A percentile compares a stretch with the other conserved stretches of the same genome.
Conservation (phyloP, 306 rosid species). For the Echinosophora koreensis region DNA sequence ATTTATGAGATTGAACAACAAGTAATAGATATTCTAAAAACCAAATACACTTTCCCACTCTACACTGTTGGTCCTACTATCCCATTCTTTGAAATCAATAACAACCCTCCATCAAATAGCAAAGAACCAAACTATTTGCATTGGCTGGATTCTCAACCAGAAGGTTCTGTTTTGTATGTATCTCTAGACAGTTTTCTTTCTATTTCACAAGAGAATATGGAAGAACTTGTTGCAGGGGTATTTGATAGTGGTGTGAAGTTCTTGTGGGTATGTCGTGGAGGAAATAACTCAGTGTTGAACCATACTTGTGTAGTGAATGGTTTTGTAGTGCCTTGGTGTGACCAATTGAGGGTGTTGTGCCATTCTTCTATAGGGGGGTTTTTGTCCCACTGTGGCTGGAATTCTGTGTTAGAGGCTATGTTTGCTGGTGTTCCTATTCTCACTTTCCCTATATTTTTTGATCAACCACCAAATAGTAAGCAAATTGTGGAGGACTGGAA, state of each 20-base stretch:
- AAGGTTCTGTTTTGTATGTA: slow-evolving; percentile 53
- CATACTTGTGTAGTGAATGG: slow-evolving; percentile 42
- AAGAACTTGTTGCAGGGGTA: slow-evolving; percentile 52
- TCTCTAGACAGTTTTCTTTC: slow-evolving; percentile 57
- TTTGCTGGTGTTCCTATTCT: slow-evolving; percentile 56
- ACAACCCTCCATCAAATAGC: not conserved
- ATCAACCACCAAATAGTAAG: slow-evolving; percentile 53
- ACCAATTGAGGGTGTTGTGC: slow-evolving; percentile 59
- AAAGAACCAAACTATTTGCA: slow-evolving; percentile 27
- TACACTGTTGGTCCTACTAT: slow-evolving; percentile 55
- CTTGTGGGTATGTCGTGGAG: slow-evolving; percentile 54
- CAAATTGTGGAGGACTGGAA: slow-evolving; percentile 59
- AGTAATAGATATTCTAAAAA: slow-evolving; percentile 18
- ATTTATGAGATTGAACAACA: slow-evolving; percentile 49
- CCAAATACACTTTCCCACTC: slow-evolving; percentile 34
- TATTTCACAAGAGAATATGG: slow-evolving; percentile 53
- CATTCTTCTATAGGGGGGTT: slow-evolving; percentile 55
- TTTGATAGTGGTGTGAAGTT: slow-evolving; percentile 48
- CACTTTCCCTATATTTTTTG: slow-evolving; percentile 44
- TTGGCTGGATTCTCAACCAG: slow-evolving; percentile 57
- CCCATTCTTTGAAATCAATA: slow-evolving; percentile 35
- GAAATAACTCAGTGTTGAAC: slow-evolving; percentile 34
- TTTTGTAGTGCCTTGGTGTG: slow-evolving; percentile 57
- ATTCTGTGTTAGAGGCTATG: slow-evolving; percentile 52
- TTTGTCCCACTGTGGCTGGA: slow-evolving; percentile 62